Base-by-base conservation (phyloP, 495 filamentous ascomycete species). In the Penicillium coprophilum region DNA sequence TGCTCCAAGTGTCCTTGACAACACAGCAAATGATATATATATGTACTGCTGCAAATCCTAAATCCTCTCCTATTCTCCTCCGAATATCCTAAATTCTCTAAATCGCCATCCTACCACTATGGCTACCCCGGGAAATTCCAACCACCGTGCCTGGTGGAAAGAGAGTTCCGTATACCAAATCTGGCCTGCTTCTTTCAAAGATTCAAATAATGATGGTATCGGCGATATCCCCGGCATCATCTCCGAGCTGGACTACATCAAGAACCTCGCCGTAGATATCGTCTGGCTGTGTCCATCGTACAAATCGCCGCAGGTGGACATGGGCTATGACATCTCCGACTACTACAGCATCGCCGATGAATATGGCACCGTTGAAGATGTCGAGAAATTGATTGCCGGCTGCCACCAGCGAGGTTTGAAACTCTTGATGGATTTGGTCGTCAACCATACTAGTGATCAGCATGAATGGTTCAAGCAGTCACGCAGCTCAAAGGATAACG, bases 391-490 rank as follows among this genome's bases (percentile, higher is more conserved):
- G 15, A 82, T 88, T 32, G 34, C 79, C 31, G 84, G 76, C 12
- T 72, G 80, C 12, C 75, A 83, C 53, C 51, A 69, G 10, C 74
- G 85, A 11, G 85, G 77, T 4, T 88, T 91, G 85, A 87, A 82
- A 63, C 65, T 91, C 27, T 75, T 91, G 13, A 81, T 91, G 66
- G 88, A 91, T 65, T 68, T 91, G 21, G 88, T 91, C 0, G 81
- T 90, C 36, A 91, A 92, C 60, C 89, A 91, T 67, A 90, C 86
- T n/a, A 86, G 81, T n/a, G 83, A 89, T 55, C 79, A 90, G 71
- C 86, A 90, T 60, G 77, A 78, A 28, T 91, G 89, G 88, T 92
- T 92, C 70, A 74, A 82, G 59, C 79, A 89, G 50, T 87, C 86
- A 7, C 75, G 83, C 44, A 80, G 77, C 17, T 84, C 81, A 19